A percentile compares a stretch with the other conserved stretches of the same genome.
phyloP scores from a whole-genome alignment of 805 yeast species.

The Lipomyces mesembrius region DNA sequence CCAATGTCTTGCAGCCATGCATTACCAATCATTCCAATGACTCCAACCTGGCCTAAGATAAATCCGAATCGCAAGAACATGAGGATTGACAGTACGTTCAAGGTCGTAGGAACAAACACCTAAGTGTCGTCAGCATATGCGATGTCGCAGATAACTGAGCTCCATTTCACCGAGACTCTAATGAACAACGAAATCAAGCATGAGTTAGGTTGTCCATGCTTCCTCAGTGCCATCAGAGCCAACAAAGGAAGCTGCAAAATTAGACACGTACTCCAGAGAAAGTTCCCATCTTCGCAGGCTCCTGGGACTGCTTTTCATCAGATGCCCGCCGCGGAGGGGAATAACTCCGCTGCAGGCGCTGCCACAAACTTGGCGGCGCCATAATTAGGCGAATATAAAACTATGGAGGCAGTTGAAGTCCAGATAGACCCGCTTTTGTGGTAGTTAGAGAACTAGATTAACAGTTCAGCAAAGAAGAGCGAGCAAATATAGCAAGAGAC shows the following conservation, averaged over 20 bases:
- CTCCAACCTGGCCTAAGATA: constrained; percentile 92
- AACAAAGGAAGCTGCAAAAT: not conserved
- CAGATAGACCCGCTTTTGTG: not conserved
- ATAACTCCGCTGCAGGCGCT: constrained; percentile 21
- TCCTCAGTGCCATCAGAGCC: not conserved
- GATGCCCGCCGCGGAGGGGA: constrained; percentile 8
- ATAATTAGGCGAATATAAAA: not conserved
- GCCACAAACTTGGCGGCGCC: constrained; percentile 31
- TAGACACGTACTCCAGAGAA: constrained; percentile 38
- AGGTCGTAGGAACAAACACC: constrained; percentile 81
- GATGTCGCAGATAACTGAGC: not conserved
- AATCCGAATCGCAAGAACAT: constrained; percentile 97
- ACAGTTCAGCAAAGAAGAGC: not conserved
- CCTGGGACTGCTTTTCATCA: constrained; percentile 22
- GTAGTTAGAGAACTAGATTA: not conserved
- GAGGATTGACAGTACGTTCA: constrained; percentile 89
- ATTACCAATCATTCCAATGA: constrained; percentile 62
- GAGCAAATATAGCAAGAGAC: no score
- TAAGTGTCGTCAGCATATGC: constrained; percentile 4
- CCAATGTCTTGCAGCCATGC: not conserved
- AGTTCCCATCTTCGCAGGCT: constrained; percentile 40
- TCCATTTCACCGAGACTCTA: not conserved
- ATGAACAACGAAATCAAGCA: not conserved
- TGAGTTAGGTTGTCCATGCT: not conserved
- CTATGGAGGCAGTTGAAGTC: not conserved